Base-by-base conservation (phyloP, 805 yeast genomes). In the Nakazawaea ambrosiae region DNA sequence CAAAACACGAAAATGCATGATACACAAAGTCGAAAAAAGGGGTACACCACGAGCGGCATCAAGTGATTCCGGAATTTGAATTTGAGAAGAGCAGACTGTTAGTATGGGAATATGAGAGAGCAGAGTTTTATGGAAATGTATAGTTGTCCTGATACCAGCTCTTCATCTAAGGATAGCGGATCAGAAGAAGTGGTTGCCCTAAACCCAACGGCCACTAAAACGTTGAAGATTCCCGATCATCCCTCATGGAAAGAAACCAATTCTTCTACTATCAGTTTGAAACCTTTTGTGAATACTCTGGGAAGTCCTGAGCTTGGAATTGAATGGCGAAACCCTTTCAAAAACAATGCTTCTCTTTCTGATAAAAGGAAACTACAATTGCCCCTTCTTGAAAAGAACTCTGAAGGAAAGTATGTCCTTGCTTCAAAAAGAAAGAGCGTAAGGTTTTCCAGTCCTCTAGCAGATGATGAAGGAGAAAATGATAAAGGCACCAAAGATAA, bases 71-170 rank as follows among this genome's bases (percentile, higher is more conserved):
- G n/a, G n/a, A n/a, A n/a, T n/a, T n/a, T n/a, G n/a, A n/a, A n/a
- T n/a, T n/a, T n/a, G n/a, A n/a, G n/a, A n/a, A n/a, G n/a, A n/a
- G n/a, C n/a, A n/a, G n/a, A n/a, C n/a, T n/a, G n/a, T n/a, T n/a
- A n/a, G n/a, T n/a, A n/a, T n/a, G n/a, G n/a, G n/a, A n/a, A n/a
- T n/a, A n/a, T n/a, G n/a, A n/a, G n/a, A n/a, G n/a, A n/a, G n/a
- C n/a, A n/a, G n/a, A n/a, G n/a, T n/a, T n/a, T n/a, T n/a, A n/a
- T n/a, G n/a, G n/a, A n/a, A n/a, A n/a, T n/a, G n/a, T n/a, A n/a
- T n/a, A 12, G 20, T 10, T 39, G 42, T 27, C 42, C 42, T 7
- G 25, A 34, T 5, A 39, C 39, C 4, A 33, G 38, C 16, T 39
- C 42, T 17, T 39, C 42, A 9, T 39, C 42, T 5, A 26, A 34